Conservation (phyloP, 305 asterid species). For the Fraxinus baroniana region DNA sequence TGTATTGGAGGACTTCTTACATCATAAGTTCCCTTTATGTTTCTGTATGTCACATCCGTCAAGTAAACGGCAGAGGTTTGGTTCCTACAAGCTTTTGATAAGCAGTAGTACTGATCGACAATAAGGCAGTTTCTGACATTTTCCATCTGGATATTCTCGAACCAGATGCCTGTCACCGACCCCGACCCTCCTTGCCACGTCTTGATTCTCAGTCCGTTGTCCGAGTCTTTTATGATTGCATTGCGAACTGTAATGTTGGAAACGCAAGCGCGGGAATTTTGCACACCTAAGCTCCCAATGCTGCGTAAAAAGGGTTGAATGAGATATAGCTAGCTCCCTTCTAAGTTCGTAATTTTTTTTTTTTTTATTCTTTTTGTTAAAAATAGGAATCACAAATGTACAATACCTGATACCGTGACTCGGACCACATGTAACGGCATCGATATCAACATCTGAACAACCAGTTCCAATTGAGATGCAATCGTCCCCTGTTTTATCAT, state of each 20-base stretch:
- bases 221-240: constrained; percentile 62
- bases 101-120: constrained; percentile 88
- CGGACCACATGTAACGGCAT: constrained; percentile 87
- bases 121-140: constrained; percentile 80
- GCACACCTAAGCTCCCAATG: constrained; percentile 89
- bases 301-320: constrained; percentile 36
- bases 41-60: constrained; percentile 52
- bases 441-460: constrained; percentile 74
- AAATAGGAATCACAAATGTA: background rate
- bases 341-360: background rate
- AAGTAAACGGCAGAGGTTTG: constrained; percentile 79
- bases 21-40: constrained; percentile 92
- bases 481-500: constrained; percentile 67
- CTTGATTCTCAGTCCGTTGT: constrained; percentile 82
- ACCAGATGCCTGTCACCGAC: constrained; percentile 63
- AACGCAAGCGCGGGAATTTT: constrained; percentile 81
- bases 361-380: background rate
- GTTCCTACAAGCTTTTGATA: constrained; percentile 68
- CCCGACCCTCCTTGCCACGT: constrained; percentile 99
- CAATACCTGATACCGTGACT: constrained; percentile 93
- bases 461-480: constrained; percentile 93
- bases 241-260: constrained; percentile 78
- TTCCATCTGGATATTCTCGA: constrained; percentile 86
- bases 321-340: background rate
- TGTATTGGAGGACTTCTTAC: constrained; percentile 84